Conservation (phyloP, 2,329 filamentous ascomycete species). For the Pseudopyrenochaeta lycopersici region DNA sequence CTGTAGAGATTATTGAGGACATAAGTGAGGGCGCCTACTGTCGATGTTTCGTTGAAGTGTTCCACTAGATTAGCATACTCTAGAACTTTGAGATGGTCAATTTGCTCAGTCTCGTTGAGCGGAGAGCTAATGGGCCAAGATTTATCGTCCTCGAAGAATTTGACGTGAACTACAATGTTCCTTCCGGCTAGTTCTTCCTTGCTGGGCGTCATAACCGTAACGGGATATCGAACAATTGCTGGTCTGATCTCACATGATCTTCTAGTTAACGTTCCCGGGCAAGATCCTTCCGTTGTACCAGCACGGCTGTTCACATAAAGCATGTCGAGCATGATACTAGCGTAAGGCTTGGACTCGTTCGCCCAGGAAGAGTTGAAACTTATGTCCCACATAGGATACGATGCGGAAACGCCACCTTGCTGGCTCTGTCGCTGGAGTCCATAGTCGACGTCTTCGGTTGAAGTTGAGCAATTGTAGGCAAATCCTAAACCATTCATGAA, state of each 20-base stretch:
- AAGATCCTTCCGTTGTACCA: slow-evolving; percentile 13
- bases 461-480: slow-evolving; percentile 23
- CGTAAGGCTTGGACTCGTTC: slow-evolving; percentile 16
- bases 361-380: slow-evolving; percentile 21
- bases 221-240: slow-evolving; percentile 28
- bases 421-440: slow-evolving; percentile 18
- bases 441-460: slow-evolving; percentile 23
- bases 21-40: slow-evolving; percentile 28
- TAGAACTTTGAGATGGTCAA: slow-evolving; percentile 23
- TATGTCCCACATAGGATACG: slow-evolving; percentile 29
- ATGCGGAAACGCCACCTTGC: slow-evolving; percentile 1
- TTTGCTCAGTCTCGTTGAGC: slow-evolving; percentile 14
- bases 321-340: slow-evolving; percentile 28
- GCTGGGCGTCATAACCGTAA: slow-evolving; percentile 34
- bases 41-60: slow-evolving; percentile 17
- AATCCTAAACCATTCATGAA: slow-evolving; percentile 25
- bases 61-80: slow-evolving; percentile 24
- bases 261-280: slow-evolving; percentile 22
- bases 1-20: slow-evolving; percentile 32
- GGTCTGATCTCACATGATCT: slow-evolving; percentile 28
- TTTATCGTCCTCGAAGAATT: slow-evolving; percentile 26
- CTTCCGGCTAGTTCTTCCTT: slow-evolving; percentile 25
- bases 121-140: slow-evolving; percentile 8
- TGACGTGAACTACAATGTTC: slow-evolving; percentile 34
- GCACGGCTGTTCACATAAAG: slow-evolving; percentile 25